These are phyloP conservation scores for Chytriomyces confervae DNA, from an alignment of 192 early-diverging fungal species.

Conservation along the genomic window DNA sequence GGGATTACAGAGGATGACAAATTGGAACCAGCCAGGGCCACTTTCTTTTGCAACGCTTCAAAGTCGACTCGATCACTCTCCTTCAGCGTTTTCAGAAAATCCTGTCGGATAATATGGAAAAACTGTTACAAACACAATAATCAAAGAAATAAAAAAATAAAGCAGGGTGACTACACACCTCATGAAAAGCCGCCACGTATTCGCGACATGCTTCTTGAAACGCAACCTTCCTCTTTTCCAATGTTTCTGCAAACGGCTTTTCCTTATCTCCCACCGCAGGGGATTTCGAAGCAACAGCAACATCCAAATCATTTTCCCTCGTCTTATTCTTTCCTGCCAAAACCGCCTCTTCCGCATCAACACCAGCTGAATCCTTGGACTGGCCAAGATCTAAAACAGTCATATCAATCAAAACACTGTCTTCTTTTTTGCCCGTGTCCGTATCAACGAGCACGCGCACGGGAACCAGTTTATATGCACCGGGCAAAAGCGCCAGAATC, in stretches of 20 bases:
- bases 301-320: not conserved
- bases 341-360: not conserved
- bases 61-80: not conserved
- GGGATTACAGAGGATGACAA: not conserved
- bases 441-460: conserved; percentile 24
- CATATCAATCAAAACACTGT: conserved; percentile 20
- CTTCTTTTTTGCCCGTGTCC: not conserved
- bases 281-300: not conserved
- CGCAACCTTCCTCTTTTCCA: conserved; percentile 24
- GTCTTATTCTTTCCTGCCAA: not conserved
- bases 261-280: not conserved
- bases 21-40: not conserved
- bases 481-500: conserved; percentile 58
- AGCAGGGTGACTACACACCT: conserved; percentile 25
- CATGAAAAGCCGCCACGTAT: conserved; percentile 22
- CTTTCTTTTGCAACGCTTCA: not conserved
- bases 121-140: conserved; percentile 8
- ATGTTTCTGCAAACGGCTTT: conserved; percentile 15
- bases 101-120: not conserved
- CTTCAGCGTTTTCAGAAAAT: conserved; percentile 28
- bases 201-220: conserved; percentile 25
- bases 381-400: conserved; percentile 16
- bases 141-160: not conserved
- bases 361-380: not conserved
- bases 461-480: conserved; percentile 49